Base-by-base conservation (phyloP, 2,329 filamentous ascomycete genomes). In the Cytospora chrysosperma region DNA sequence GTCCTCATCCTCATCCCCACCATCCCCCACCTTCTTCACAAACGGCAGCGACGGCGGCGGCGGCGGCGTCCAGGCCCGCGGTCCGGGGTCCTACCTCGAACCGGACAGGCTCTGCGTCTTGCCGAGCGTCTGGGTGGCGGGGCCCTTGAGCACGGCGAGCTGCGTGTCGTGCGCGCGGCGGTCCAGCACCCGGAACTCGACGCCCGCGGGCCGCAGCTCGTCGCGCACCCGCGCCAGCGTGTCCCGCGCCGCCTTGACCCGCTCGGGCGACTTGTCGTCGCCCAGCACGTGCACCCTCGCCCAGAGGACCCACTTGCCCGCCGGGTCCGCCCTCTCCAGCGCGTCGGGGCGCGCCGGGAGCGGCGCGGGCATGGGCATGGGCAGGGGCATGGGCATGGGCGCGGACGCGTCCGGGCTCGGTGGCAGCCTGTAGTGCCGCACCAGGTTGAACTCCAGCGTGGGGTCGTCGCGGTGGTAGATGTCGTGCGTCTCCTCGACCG, bases 251-350 rank as follows among this genome's bases (percentile, higher is more conserved):
- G 84, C 81, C 52, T 81, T 77, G 32, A 87, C 78, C 69, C 85
- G 83, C 43, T 85, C 83, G 0, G 84, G 85, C 58, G 83, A 81
- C 67, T 79, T 83, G 59, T 86, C 84, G 63, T 87, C 83, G 50
- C 40, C 21, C 9, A 80, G 67, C 2, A 87, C 83, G 57, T 84
- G 78, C 2, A 79, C 74, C 63, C 79, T 84, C 63, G 86, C 81
- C 40, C 78, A 79, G 32, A 88, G 75, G 57, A 85, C 78, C 85
- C 85, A 88, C 53, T 80, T 80, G 37, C 76, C 73, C 24, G 75
- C 71, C 4, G 77, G 72, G 68, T 85, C 83, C 19, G 85, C 74
- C 0, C 79, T 79, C 2, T 78, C 73, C 9, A 86, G 73, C 0
- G 75, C 72, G 3, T 79, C 75, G 74, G 79, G 84, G 0, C 81